Conservation (phyloP, 192 early-diverging fungal genomes). For the Coemansia sp. region DNA sequence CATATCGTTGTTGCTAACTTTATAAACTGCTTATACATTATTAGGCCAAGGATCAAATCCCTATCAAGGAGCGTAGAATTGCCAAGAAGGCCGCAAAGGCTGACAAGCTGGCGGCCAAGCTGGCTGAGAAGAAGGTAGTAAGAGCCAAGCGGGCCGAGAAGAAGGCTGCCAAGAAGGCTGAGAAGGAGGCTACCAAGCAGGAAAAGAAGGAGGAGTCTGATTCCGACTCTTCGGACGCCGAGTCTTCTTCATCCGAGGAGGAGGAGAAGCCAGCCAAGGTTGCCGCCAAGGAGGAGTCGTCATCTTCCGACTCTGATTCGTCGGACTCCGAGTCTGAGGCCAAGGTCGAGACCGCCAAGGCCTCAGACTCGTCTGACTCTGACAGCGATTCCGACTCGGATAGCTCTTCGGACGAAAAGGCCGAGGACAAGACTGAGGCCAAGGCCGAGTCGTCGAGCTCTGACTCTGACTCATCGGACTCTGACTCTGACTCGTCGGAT, state of each 20-base stretch:
- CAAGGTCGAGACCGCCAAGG: not conserved
- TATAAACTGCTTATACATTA: not conserved
- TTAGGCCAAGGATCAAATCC: constrained; percentile 23
- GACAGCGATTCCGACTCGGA: constrained; percentile 2
- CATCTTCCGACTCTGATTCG: not conserved
- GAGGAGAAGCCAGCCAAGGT: constrained; percentile 30
- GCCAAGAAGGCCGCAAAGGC: constrained; percentile 12
- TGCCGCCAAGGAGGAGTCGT: not conserved
- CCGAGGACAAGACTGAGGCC: not conserved
- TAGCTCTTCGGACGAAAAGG: not conserved
- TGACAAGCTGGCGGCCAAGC: constrained; percentile 10
- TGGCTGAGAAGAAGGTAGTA: constrained; percentile 9
- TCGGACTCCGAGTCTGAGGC: not conserved
- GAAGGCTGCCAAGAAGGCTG: constrained; percentile 9
- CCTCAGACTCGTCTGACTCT: not conserved
- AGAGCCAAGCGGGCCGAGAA: constrained; percentile 5
- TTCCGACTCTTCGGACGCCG: not conserved
- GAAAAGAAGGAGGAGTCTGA: constrained; percentile 13
- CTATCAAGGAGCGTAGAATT: constrained; percentile 18
- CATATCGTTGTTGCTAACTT: not conserved
- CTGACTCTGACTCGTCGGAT: constrained; percentile 6
- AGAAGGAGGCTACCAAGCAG: constrained; percentile 4
- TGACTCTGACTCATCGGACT: constrained; percentile 2
- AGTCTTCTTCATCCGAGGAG: constrained; percentile 24
- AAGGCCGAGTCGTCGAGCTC: not conserved